Base-by-base conservation (phyloP, 2,329 filamentous ascomycete genomes). In the Lachnellula occidentalis region DNA sequence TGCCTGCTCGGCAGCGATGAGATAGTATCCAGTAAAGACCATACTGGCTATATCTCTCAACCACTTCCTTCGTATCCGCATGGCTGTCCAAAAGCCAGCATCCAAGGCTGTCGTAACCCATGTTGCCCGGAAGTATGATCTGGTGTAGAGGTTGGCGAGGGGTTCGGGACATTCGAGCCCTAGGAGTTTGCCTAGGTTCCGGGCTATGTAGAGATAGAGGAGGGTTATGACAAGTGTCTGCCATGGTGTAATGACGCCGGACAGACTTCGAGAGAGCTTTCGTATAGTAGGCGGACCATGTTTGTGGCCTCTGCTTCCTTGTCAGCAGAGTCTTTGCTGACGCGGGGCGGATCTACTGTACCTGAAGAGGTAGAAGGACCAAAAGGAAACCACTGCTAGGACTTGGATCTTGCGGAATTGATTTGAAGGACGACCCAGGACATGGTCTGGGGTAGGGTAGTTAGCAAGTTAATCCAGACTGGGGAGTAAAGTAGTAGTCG, bases 71-170 rank as follows among this genome's bases (percentile, higher is more conserved):
- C 82, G 82, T 60, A 99, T 92, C 65, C 85, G 87, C 94, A 99
- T 99, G 34, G 94, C 94, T 0, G 91, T 96, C 94, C 94, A 99
- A 71, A 96, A 99, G 1, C 94, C 94, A 5, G 94, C 94, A 66
- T 99, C 94, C 57, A 99, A 74, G 0, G 91, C 94, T 0, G 94
- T 99, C 51, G 94, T 85, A 15, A 97, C 83, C 94, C 94, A 99
- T 68, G 94, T 99, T 53, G 94, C 94, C 48, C 94, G 86, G 71
- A 96, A 99, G 74, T 95, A 99, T 27, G 88, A 85, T 50, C 90
- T 80, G 52, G 89, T 90, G 74, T 99, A 99, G 70, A 97, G 86
- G 67, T 95, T 96, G 31, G 92, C 88, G 67, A 99, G 79, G 19
- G 94, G 94, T 66, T 99, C 94, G 4, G 94, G 92, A 61, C 87